These are phyloP conservation scores for Phellopilus nigrolimitatus DNA, from an alignment of 1,284 basidiomycete species.

Conservation along the genomic window DNA sequence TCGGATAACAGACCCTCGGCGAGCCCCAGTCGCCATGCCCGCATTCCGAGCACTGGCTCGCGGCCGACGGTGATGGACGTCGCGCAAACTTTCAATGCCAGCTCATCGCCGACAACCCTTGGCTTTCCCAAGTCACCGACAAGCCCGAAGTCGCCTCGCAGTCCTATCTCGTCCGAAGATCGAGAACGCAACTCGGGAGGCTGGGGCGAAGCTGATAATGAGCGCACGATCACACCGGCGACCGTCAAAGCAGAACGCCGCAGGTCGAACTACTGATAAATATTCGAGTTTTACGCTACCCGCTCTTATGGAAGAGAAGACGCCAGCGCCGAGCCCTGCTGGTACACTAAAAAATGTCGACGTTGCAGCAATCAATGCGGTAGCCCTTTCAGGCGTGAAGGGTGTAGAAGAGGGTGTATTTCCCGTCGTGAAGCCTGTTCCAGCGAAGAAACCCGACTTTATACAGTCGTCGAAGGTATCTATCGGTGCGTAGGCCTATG, in stretches of 20 bases:
- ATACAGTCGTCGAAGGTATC: constrained; percentile 6
- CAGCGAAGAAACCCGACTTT: constrained; percentile 10
- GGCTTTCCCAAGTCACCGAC: background rate
- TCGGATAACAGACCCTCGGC: constrained; percentile 23
- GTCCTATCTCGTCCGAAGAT: background rate
- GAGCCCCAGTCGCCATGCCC: constrained; percentile 36
- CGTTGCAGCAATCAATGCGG: constrained; percentile 22
- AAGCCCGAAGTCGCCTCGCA: constrained; percentile 16
- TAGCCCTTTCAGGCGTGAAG: constrained; percentile 1
- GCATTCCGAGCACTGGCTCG: constrained; percentile 64
- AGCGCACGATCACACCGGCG: constrained; percentile 18
- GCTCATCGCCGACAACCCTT: constrained; percentile 21
- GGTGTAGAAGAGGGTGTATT: constrained; percentile 12
- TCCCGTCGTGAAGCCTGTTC: constrained; percentile 9
- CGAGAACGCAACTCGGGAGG: constrained; percentile 22
- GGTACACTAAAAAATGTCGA: constrained; percentile 43
- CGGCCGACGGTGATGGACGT: constrained; percentile 74
- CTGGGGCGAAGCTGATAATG: constrained; percentile 25
- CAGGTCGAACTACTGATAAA: constrained; percentile 60
- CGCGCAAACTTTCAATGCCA: constrained; percentile 52
- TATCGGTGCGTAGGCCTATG: constrained; percentile 17
- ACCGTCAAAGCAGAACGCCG: constrained; percentile 43
- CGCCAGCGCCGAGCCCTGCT: constrained; percentile 52
- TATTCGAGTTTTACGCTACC: constrained; percentile 60
- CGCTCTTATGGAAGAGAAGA: constrained; percentile 60